A percentile compares a stretch with the other conserved stretches of the same genome.
Evolutionary conservation across 1,139 yeast genomes (phyloP).

Genomic region (Pichia norvegensis): DNA sequence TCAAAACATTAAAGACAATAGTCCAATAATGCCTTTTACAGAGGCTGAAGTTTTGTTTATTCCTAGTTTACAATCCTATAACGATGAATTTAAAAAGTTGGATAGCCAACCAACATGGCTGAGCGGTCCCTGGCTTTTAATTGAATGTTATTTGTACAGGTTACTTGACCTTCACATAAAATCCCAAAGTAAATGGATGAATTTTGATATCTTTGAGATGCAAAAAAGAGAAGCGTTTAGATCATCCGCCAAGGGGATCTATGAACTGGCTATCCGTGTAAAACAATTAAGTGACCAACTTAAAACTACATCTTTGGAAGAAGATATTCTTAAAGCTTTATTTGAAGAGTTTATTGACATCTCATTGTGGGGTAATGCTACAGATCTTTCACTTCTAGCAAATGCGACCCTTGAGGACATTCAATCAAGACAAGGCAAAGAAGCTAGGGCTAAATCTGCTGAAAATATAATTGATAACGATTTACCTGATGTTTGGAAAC

Average conservation of each 20-base stretch:
- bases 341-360: conserved; percentile 79
- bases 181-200: conserved; percentile 39
- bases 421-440: conserved; percentile 84
- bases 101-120: conserved; percentile 46
- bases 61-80: conserved; percentile 43
- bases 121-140: conserved; percentile 86
- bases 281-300: conserved; percentile 38
- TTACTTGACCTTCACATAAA: conserved; percentile 44
- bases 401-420: conserved; percentile 82
- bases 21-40: conserved; percentile 35
- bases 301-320: conserved; percentile 8
- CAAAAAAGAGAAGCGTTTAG: conserved; percentile 69
- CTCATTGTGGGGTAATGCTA: conserved; percentile 96
- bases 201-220: conserved; percentile 62
- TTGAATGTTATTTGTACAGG: conserved; percentile 82
- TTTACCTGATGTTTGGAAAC: conserved; percentile 58
- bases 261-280: conserved; percentile 73
- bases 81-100: conserved; percentile 33
- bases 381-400: conserved; percentile 83
- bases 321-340: conserved; percentile 36
- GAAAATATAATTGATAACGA: conserved; percentile 79
- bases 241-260: conserved; percentile 70
- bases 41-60: conserved; percentile 27
- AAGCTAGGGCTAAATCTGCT: conserved; percentile 75
- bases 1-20: conserved; percentile 35